Percentiles rank a stretch among this genome's conserved stretches.
Evolutionary conservation across 2,329 filamentous ascomycete genomes (phyloP).

Genomic region (Diaporthe citri): DNA sequence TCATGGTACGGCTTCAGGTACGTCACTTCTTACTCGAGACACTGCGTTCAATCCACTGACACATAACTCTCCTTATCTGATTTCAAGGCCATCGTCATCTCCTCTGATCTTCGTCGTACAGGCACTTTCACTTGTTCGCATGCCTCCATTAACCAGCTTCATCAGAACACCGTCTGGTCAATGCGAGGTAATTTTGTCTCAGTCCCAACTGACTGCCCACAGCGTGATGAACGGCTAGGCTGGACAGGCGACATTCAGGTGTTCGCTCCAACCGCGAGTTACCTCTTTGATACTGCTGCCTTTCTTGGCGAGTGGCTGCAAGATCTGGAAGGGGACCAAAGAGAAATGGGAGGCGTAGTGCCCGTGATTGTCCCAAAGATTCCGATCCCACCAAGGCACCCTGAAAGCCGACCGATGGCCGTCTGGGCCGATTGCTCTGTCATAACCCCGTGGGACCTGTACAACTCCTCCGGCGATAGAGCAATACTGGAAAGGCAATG

Average conservation of each 20-base stretch:
- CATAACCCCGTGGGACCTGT: constrained; percentile 49
- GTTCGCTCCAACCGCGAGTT: constrained; percentile 64
- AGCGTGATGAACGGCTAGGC: constrained; percentile 66
- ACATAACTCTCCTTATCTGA: constrained; percentile 42
- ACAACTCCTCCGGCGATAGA: constrained; percentile 46
- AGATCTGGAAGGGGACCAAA: constrained; percentile 54
- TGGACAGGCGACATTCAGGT: constrained; percentile 66
- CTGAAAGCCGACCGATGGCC: constrained; percentile 45
- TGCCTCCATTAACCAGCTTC: constrained; percentile 63
- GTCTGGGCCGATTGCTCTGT: constrained; percentile 51
- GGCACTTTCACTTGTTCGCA: constrained; percentile 67
- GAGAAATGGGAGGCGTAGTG: constrained; percentile 51
- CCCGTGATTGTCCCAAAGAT: constrained; percentile 50
- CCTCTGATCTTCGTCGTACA: constrained; percentile 64
- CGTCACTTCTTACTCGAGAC: not conserved
- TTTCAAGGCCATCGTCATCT: constrained; percentile 53
- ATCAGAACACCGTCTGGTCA: constrained; percentile 67
- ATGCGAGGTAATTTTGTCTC: constrained; percentile 71
- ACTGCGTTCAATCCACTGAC: not conserved
- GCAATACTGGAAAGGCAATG: constrained; percentile 46
- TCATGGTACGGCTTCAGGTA: constrained; percentile 63
- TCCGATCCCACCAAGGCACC: constrained; percentile 42
- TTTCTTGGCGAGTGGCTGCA: constrained; percentile 66
- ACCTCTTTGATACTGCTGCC: constrained; percentile 64
- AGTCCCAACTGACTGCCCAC: constrained; percentile 69